Base-by-base conservation (phyloP, 2,329 filamentous ascomycete genomes). In the Lasiodiplodia hormozganensis region DNA sequence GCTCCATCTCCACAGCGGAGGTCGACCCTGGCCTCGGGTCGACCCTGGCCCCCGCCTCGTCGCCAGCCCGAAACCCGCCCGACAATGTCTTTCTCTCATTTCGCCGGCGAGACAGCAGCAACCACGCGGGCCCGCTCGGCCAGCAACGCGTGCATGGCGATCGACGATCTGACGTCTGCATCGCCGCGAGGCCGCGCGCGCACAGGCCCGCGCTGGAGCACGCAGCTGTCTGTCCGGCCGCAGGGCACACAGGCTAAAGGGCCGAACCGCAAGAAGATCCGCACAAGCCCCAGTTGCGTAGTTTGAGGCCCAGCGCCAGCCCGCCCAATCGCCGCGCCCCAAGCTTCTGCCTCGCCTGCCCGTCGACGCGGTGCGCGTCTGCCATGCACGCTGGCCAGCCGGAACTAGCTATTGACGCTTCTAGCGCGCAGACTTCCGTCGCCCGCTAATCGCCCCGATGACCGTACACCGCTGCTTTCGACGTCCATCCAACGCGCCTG, bases 391-490 rank as follows among this genome's bases (percentile, higher is more conserved):
- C 34, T 40, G 54, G 31, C n/a, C 28, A 21, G 25, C 51, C 23
- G 21, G 21, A 25, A 12, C 51, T 53, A 53, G 34, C 18, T 31
- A 47, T 3, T 28, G 38, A 31, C 23, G 23, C 57, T 62, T 62
- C 57, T 31, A 62, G 36, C 25, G 16, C n/a, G 1, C 36, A 18
- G 23, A 34, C 40, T 14, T 38, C 43, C n/a, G 21, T 49, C 43
- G 58, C 28, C 18, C 54, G 18, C 58, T 36, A 51, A 49, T 34
- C 58, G 58, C 58, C 58, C 58, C 51, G 49, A 47, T 64, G 43
- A 64, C 60, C 60, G 25, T 47, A 51, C 60, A 64, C 60, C 60
- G 60, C 60, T 52, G 60, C 60, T 64, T 64, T 38, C 47, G 11
- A 12, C 18, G 18, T 18, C 60, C 23, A 51, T 18, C 40, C 18